These are phyloP conservation scores for Backusella liffmaniae DNA, from an alignment of 192 early-diverging fungal genomes.

Conservation along the genomic window DNA sequence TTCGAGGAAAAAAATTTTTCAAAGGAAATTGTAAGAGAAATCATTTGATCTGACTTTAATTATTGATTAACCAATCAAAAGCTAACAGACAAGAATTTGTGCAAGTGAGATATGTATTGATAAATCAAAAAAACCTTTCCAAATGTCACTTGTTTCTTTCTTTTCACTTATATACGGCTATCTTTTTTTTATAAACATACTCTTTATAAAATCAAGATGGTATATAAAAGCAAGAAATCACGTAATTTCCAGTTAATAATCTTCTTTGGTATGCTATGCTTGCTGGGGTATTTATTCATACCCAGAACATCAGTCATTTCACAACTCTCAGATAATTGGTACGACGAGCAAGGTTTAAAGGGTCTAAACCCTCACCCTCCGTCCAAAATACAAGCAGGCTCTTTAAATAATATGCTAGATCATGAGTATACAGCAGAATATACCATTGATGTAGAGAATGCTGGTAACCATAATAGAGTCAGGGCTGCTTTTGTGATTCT, in stretches of 20 bases:
- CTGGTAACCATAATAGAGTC: constrained; percentile 11
- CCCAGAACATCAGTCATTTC: background rate
- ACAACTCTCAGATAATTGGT: background rate
- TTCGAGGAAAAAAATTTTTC: background rate
- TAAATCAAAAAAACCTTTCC: background rate
- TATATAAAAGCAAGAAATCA: background rate
- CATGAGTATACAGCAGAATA: background rate
- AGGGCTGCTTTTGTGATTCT: constrained; percentile 75
- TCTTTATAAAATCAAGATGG: background rate
- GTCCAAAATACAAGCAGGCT: background rate
- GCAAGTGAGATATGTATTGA: background rate
- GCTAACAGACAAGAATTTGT: background rate
- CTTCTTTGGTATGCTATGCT: background rate
- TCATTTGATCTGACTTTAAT: constrained; percentile 9
- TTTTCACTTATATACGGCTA: background rate
- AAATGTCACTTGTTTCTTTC: background rate
- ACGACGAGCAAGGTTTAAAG: background rate
- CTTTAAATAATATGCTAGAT: background rate
- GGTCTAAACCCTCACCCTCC: background rate
- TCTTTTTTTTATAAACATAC: too few species aligned
- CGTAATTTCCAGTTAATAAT: background rate
- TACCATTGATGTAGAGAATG: background rate
- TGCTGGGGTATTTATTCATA: background rate
- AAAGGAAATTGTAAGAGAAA: background rate
- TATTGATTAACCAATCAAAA: background rate